A percentile compares a stretch with the other conserved stretches of the same genome.
Conservation (phyloP, 2,329 filamentous ascomycete genomes). For the Pyricularia grisea region DNA sequence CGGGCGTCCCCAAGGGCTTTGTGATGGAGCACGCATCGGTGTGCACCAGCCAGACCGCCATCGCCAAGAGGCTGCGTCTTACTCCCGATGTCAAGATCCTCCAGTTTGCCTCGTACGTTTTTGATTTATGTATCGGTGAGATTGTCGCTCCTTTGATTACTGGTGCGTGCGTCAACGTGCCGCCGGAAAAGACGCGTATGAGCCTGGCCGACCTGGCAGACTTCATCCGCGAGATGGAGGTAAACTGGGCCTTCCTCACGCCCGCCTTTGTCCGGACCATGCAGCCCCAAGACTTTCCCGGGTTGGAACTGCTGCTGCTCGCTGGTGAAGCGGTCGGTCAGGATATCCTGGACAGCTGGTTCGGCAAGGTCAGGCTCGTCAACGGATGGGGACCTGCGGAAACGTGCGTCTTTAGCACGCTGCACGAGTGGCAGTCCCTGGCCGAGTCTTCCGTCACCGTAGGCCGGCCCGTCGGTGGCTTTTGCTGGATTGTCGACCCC, state of each 20-base stretch:
- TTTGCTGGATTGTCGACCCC: conserved; percentile 11
- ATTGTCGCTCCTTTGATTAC: conserved; percentile 25
- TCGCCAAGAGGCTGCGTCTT: not conserved
- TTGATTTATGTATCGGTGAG: conserved; percentile 17
- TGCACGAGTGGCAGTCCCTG: conserved; percentile 5
- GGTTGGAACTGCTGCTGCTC: not conserved
- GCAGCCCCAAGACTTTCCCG: not conserved
- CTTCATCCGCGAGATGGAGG: conserved; percentile 11
- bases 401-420: conserved; percentile 8
- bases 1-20: conserved; percentile 41
- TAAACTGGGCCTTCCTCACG: conserved; percentile 13
- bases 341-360: not conserved
- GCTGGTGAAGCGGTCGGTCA: not conserved
- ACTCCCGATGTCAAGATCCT: not conserved
- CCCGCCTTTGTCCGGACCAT: not conserved
- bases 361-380: conserved; percentile 4
- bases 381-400: conserved; percentile 13
- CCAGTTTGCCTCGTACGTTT: not conserved
- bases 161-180: conserved; percentile 22
- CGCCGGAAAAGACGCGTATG: conserved; percentile 25
- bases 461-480: not conserved
- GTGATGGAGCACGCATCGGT: conserved; percentile 21
- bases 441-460: conserved; percentile 2
- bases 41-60: conserved; percentile 9
- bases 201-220: conserved; percentile 20